phyloP scores from a whole-genome alignment of 192 early-diverging fungal genomes.

The Phycomyces nitens region DNA sequence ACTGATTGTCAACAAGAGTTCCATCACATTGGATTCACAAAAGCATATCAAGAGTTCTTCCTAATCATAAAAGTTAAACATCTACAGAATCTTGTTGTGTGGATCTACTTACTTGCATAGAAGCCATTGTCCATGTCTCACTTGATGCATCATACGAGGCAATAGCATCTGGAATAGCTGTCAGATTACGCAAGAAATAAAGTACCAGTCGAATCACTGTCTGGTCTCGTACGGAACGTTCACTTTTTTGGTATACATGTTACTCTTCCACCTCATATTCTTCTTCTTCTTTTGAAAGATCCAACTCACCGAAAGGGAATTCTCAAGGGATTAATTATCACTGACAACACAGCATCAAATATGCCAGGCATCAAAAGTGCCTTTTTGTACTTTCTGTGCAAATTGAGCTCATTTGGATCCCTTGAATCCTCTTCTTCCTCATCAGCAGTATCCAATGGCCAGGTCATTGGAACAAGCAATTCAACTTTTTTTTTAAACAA shows the following conservation, averaged over 20 bases:
- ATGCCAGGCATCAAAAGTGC: conserved; percentile 59
- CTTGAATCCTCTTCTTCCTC: conserved; percentile 32
- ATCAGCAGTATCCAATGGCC: conserved; percentile 64
- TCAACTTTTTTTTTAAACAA: conserved; percentile 72
- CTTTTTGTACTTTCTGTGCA: conserved; percentile 69
- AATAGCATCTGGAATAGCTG: conserved; percentile 74
- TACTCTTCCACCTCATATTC: not conserved
- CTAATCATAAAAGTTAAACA: not conserved
- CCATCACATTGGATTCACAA: conserved; percentile 57
- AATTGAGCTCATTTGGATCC: conserved; percentile 42
- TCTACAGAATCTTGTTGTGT: not conserved
- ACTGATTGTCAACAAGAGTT: conserved; percentile 69
- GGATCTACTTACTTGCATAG: conserved; percentile 55
- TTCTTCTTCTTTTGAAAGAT: not conserved
- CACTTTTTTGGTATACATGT: conserved; percentile 30
- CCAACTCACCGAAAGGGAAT: conserved; percentile 39
- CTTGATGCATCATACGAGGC: conserved; percentile 50
- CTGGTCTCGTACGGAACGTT: conserved; percentile 55
- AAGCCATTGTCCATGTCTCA: conserved; percentile 52
- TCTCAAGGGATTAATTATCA: conserved; percentile 49
- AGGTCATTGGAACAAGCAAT: conserved; percentile 85
- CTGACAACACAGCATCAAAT: conserved; percentile 44
- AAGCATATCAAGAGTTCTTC: conserved; percentile 32
- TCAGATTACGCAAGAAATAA: conserved; percentile 75
- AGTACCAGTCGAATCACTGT: conserved; percentile 65